Evolutionary conservation across 257 asterid species (phyloP), one percentile per base, ranked within the genome.

Genomic region (Ballota nigra): DNA sequence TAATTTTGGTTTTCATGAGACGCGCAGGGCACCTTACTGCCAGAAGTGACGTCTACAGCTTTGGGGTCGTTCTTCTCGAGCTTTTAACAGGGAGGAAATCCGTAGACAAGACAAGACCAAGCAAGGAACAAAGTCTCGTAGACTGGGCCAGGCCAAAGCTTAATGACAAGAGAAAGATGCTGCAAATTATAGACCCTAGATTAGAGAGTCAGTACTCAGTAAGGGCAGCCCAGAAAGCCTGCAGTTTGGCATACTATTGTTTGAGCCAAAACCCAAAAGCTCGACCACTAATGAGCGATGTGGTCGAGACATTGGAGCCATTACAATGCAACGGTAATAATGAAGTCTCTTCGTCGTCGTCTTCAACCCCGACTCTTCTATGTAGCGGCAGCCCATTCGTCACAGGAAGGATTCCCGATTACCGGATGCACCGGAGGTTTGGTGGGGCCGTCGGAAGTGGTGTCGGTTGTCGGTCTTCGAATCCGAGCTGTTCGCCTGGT

Each of bases 111-210:
- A 89, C 98, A 1, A 84, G 98, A 78, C 97, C 99, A 29, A 92
- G 96, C 95, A 95, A 85, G 87, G 99, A 95, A 87, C 97, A 89
- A 72, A 95, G 89, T 77, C 85, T 95, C 78, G 99, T 95, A 15
- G 99, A 95, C 66, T 95, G 99, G 99, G 99, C 99, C 26, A 83
- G 96, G 76, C 95, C 99, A 47, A 95, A 85, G 86, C 88, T 95
- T 19, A 95, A 89, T 8, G 99, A 95, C 75, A 95, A 89, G 89
- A 82, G 97, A 58, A 95, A 88, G 76, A 83, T 95, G 99, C 95
- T 95, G 80, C 98, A 92, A 78, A 95, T 95, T 60, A 84, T 95
- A 68, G 98, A 95, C 77, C 97, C 98, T 40, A 83, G 98, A 79
- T 83, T 92, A 82, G 97, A 86, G 78, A 88, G 76, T 75, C 96